Conservation (phyloP, 169 alveolate genomes). For the Eimeria acervulina region DNA sequence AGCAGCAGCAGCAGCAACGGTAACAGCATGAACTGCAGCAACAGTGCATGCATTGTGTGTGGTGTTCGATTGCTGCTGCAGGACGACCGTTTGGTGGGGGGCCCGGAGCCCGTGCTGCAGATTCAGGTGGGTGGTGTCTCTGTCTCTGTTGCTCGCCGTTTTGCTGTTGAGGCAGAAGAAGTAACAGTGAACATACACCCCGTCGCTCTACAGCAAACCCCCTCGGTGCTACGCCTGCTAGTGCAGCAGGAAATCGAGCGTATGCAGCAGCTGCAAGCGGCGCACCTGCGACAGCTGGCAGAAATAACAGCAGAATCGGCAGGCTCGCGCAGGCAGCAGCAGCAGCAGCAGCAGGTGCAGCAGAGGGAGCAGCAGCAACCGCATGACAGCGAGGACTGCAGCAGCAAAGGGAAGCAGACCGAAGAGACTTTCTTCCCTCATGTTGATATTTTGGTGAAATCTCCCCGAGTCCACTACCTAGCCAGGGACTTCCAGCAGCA, state of each 20-base stretch:
- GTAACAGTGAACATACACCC: conserved; percentile 45
- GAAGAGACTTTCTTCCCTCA: conserved; percentile 19
- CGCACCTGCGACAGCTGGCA: not conserved
- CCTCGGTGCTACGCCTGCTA: not conserved
- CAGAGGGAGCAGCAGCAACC: not conserved
- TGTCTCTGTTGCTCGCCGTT: not conserved
- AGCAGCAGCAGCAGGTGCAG: not conserved
- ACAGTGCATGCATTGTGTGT: not conserved
- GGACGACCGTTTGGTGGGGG: conserved; percentile 9
- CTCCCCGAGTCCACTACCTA: not conserved
- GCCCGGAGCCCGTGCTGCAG: conserved; percentile 71
- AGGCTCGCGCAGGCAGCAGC: not conserved
- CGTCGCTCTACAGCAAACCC: conserved; percentile 38
- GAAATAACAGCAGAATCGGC: not conserved
- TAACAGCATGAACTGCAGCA: conserved; percentile 4
- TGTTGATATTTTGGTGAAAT: not conserved
- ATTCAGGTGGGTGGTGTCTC: conserved; percentile 6
- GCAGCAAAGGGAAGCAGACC: not conserved
- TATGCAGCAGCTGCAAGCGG: conserved; percentile 64
- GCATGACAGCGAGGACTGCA: not conserved
- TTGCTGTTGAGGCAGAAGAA: not conserved
- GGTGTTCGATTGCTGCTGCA: conserved; percentile 35
- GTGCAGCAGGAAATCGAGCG: conserved; percentile 29
- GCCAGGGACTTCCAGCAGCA: conserved; percentile 18
- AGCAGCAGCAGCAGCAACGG: conserved; percentile 40